These are phyloP conservation scores for Paraphoma sp. DNA, from an alignment of 2,329 filamentous ascomycete species.

Conservation along the genomic window DNA sequence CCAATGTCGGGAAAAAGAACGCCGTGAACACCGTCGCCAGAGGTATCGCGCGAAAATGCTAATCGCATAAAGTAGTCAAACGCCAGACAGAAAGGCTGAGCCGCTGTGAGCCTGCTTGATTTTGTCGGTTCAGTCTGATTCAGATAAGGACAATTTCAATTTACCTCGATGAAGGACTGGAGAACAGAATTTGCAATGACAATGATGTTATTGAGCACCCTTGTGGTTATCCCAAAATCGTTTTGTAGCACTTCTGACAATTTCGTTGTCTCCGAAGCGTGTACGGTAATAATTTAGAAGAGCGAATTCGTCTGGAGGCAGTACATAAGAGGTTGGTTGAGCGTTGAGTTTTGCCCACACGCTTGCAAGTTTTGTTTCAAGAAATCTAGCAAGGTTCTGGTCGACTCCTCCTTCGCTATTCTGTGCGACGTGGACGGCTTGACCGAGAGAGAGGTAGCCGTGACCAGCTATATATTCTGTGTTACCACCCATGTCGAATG, in stretches of 20 bases:
- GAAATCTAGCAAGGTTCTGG: conserved; percentile 66
- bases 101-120: conserved; percentile 9
- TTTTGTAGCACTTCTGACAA: conserved; percentile 60
- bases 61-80: conserved; percentile 10
- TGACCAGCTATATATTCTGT: conserved; percentile 47
- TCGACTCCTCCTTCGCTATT: conserved; percentile 74
- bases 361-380: conserved; percentile 64
- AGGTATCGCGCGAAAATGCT: conserved; percentile 34
- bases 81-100: conserved; percentile 8
- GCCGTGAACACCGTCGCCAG: conserved; percentile 36
- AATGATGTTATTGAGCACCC: conserved; percentile 27
- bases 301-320: conserved; percentile 79
- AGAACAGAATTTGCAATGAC: neutral
- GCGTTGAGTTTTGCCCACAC: conserved; percentile 73
- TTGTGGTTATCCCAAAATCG: conserved; percentile 63
- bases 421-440: conserved; percentile 77
- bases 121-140: neutral
- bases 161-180: too few species aligned
- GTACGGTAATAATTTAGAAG: conserved; percentile 85
- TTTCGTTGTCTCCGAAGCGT: conserved; percentile 63
- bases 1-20: conserved; percentile 11
- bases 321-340: conserved; percentile 72
- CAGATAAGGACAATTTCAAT: too few species aligned
- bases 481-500: conserved; percentile 51
- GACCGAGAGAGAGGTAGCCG: conserved; percentile 61